Evolutionary conservation across 1,284 basidiomycete species (phyloP).

Genomic region (Microbotryum scabiosae): DNA sequence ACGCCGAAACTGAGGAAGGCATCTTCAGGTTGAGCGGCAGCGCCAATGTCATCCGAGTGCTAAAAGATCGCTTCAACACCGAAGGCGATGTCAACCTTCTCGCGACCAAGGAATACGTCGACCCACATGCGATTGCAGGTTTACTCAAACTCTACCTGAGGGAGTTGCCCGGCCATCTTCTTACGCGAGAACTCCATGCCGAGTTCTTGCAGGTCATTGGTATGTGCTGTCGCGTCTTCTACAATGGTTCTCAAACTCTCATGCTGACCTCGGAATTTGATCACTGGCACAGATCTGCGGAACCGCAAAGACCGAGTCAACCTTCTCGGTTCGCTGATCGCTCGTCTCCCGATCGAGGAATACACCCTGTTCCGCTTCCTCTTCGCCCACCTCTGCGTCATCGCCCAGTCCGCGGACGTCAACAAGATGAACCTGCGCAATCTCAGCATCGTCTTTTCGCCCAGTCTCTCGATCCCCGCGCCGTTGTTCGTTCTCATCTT

Average conservation of each 20-base stretch:
- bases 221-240: slow-evolving; percentile 45
- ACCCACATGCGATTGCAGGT: slow-evolving; percentile 89
- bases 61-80: slow-evolving; percentile 86
- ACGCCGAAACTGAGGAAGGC: slow-evolving; percentile 92
- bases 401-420: slow-evolving; percentile 76
- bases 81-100: slow-evolving; percentile 88
- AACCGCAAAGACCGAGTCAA: slow-evolving; percentile 77
- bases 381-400: slow-evolving; percentile 84
- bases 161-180: slow-evolving; percentile 78
- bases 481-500: slow-evolving; percentile 90
- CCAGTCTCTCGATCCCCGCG: slow-evolving; percentile 87
- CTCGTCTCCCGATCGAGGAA: slow-evolving; percentile 78
- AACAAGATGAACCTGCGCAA: slow-evolving; percentile 99
- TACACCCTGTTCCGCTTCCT: slow-evolving; percentile 72
- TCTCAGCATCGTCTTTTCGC: slow-evolving; percentile 95
- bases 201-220: slow-evolving; percentile 83
- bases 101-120: slow-evolving; percentile 78
- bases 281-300: slow-evolving; percentile 54
- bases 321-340: slow-evolving; percentile 78
- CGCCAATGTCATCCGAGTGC: slow-evolving; percentile 44
- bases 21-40: slow-evolving; percentile 92
- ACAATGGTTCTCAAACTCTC: slow-evolving; percentile 3
- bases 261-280: neutral
- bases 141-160: slow-evolving; percentile 82
- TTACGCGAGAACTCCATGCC: slow-evolving; percentile 83